phyloP scores from a whole-genome alignment of 2,329 filamentous ascomycete species.

The Alternaria longipes region DNA sequence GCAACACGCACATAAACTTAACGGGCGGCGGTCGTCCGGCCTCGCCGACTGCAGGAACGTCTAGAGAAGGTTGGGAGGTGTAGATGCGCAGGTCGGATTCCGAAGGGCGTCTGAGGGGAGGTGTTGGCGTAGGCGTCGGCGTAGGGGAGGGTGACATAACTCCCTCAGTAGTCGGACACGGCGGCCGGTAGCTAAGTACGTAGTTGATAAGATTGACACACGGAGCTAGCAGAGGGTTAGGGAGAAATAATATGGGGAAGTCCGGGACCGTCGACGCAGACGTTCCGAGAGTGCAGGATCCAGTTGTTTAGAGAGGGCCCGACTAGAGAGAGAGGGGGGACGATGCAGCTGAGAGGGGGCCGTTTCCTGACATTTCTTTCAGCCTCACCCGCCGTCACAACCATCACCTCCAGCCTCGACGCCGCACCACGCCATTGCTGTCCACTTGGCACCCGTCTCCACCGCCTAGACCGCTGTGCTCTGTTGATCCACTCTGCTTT shows the following conservation, averaged over 20 bases:
- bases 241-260: constrained; percentile 30
- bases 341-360: constrained; percentile 17
- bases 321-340: not conserved
- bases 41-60: constrained; percentile 53
- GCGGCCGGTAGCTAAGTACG: constrained; percentile 5
- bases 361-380: constrained; percentile 17
- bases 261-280: constrained; percentile 8
- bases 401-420: too few species aligned
- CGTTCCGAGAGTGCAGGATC: constrained; percentile 21
- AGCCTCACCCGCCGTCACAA: constrained; percentile 17
- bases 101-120: constrained; percentile 30
- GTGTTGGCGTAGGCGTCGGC: constrained; percentile 19
- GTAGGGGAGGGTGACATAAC: constrained; percentile 30
- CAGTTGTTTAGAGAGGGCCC: not conserved
- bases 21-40: constrained; percentile 55
- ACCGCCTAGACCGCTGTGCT: too few species aligned
- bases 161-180: constrained; percentile 9
- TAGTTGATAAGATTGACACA: constrained; percentile 12
- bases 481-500: not conserved
- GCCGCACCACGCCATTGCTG: too few species aligned
- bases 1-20: constrained; percentile 59
- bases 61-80: constrained; percentile 59
- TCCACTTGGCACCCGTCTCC: too few species aligned
- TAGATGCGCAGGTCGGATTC: constrained; percentile 48
- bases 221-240: constrained; percentile 14